Conservation (phyloP, 805 yeast species). For the Myxozyma kluyveri region DNA sequence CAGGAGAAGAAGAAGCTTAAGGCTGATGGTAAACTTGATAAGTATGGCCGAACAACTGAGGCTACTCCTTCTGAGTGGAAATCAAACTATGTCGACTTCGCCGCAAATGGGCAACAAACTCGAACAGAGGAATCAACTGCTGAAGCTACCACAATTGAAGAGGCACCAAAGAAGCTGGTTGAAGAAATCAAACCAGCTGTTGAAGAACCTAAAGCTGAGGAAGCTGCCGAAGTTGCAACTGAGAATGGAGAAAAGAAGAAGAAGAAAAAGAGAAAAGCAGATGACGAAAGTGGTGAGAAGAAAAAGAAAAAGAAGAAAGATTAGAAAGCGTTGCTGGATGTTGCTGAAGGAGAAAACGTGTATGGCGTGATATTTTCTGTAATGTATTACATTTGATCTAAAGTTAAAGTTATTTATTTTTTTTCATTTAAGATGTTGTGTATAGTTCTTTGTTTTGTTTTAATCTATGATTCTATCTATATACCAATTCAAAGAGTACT, state of each 20-base stretch:
- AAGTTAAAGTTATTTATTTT: too few species aligned
- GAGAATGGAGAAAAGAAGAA: constrained; percentile 24
- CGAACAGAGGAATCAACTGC: constrained; percentile 36
- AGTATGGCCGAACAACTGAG: constrained; percentile 90
- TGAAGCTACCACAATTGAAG: constrained; percentile 36
- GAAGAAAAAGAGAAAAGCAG: constrained; percentile 26
- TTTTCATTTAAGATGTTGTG: too few species aligned
- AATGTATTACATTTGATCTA: too few species aligned
- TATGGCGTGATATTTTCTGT: too few species aligned
- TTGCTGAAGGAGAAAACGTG: too few species aligned
- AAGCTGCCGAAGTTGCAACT: constrained; percentile 13
- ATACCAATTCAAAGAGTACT: too few species aligned
- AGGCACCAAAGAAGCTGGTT: constrained; percentile 61
- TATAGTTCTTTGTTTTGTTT: too few species aligned
- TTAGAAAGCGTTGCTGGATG: too few species aligned
- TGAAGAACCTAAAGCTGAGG: constrained; percentile 15
- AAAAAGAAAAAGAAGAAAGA: constrained; percentile 18
- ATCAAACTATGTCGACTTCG: constrained; percentile 59
- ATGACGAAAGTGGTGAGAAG: constrained; percentile 22
- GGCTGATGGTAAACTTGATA: constrained; percentile 95
- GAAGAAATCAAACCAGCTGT: constrained; percentile 29
- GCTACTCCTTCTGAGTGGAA: constrained; percentile 94
- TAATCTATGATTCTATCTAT: too few species aligned
- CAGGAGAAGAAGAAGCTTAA: constrained; percentile 97
- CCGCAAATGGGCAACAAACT: constrained; percentile 53